Percentiles rank a stretch among this genome's conserved stretches.
Evolutionary conservation across 2,329 filamentous ascomycete genomes (phyloP).

Genomic region (Botrytis cinerea): DNA sequence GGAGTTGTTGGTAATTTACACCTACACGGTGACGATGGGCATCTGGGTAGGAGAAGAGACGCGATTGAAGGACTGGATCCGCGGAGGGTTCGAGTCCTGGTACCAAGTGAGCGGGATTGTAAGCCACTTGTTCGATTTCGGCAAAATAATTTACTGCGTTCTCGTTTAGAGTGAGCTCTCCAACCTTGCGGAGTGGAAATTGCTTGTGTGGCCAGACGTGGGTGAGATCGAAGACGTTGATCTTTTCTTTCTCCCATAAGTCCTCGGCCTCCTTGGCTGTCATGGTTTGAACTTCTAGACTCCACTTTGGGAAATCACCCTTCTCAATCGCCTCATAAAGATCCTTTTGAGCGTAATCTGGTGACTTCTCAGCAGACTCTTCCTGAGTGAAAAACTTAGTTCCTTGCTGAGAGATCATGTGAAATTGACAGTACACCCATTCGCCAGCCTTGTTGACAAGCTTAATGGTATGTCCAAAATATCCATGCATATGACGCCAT

Average conservation of each 20-base stretch:
- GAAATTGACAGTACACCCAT: constrained; percentile 56
- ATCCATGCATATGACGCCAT: constrained; percentile 57
- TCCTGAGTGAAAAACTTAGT: constrained; percentile 54
- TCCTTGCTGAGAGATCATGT: constrained; percentile 55
- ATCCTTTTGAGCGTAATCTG: constrained; percentile 54
- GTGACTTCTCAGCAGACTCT: constrained; percentile 46
- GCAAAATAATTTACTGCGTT: constrained; percentile 60
- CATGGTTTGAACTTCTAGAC: constrained; percentile 55
- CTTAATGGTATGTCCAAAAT: constrained; percentile 57
- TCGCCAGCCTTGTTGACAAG: constrained; percentile 55
- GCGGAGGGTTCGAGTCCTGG: constrained; percentile 68
- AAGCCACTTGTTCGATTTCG: constrained; percentile 69
- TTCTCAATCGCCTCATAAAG: constrained; percentile 55
- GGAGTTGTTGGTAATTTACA: constrained; percentile 58
- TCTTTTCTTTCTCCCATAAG: constrained; percentile 43
- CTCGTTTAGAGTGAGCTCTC: constrained; percentile 50
- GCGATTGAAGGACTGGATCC: constrained; percentile 67
- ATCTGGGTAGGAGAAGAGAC: constrained; percentile 70
- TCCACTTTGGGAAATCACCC: constrained; percentile 57
- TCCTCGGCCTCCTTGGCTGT: constrained; percentile 54
- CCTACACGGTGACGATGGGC: constrained; percentile 59
- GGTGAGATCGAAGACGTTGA: constrained; percentile 56
- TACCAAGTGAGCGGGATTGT: constrained; percentile 64
- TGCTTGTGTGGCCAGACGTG: constrained; percentile 54
- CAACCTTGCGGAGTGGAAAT: constrained; percentile 52